Conservation (phyloP, 1,284 basidiomycete genomes). For the Ceratobasidium sp. region DNA sequence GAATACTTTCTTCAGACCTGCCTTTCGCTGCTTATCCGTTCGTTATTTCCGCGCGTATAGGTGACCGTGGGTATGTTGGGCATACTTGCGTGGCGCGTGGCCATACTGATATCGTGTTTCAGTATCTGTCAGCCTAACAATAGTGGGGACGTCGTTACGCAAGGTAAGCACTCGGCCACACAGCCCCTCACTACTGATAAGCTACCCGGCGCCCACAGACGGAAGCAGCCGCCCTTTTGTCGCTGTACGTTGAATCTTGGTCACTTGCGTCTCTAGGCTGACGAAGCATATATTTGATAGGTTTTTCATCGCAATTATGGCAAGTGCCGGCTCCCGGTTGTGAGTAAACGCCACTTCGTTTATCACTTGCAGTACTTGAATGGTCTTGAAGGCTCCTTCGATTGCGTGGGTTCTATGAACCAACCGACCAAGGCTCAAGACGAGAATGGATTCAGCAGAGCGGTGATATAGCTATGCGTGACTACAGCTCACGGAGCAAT, state of each 20-base stretch:
- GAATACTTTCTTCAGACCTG: neutral
- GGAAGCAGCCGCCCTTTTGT: slow-evolving; percentile 29
- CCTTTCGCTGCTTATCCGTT: neutral
- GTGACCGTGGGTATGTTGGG: slow-evolving; percentile 29
- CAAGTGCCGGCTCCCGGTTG: slow-evolving; percentile 31
- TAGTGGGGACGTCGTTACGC: slow-evolving; percentile 19
- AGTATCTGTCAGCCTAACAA: slow-evolving; percentile 29
- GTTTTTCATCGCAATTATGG: slow-evolving; percentile 19
- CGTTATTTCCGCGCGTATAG: slow-evolving; percentile 2
- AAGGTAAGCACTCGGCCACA: slow-evolving; percentile 3
- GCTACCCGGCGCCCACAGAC: slow-evolving; percentile 3
- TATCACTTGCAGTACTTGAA: neutral
- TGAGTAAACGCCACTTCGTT: neutral
- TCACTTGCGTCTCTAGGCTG: no score
- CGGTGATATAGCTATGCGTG: neutral
- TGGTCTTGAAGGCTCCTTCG: slow-evolving; percentile 13
- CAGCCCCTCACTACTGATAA: no score
- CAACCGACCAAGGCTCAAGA: slow-evolving; percentile 19
- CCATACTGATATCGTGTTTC: neutral
- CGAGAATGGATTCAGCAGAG: neutral
- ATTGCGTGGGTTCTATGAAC: slow-evolving; percentile 27
- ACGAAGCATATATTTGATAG: neutral
- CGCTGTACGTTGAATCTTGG: neutral
- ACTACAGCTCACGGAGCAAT: neutral
- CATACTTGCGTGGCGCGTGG: neutral